Evolutionary conservation across 495 filamentous ascomycete species (phyloP).

Genomic region (Talaromyces ruber): DNA sequence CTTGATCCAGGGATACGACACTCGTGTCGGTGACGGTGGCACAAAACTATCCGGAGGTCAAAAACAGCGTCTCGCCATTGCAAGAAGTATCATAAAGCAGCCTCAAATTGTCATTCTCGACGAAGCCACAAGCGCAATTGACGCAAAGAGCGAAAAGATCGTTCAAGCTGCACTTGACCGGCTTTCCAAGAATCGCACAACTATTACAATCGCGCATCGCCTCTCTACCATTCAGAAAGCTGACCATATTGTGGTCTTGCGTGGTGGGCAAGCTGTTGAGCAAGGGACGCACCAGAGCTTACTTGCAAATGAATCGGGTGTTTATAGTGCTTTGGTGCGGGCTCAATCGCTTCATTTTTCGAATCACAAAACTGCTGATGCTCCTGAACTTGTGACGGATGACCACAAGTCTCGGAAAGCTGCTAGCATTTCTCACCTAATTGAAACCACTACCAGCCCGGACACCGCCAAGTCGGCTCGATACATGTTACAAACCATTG

Average conservation of each 20-base stretch:
- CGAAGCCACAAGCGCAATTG: slow-evolving; percentile 49
- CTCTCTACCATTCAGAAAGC: slow-evolving; percentile 37
- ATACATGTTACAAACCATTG: neutral
- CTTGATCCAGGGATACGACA: slow-evolving; percentile 50
- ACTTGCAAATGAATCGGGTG: slow-evolving; percentile 25
- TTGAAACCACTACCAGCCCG: neutral
- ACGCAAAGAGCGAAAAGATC: slow-evolving; percentile 54
- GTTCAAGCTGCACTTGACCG: slow-evolving; percentile 58
- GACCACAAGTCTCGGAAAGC: neutral
- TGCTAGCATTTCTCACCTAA: neutral
- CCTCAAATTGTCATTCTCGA: slow-evolving; percentile 71
- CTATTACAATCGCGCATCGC: slow-evolving; percentile 40
- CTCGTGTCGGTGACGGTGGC: slow-evolving; percentile 77
- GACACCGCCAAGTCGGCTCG: neutral
- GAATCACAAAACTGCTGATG: neutral
- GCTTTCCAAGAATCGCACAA: slow-evolving; percentile 24
- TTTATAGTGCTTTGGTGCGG: neutral
- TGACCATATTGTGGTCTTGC: slow-evolving; percentile 36
- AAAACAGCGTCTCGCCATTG: slow-evolving; percentile 77
- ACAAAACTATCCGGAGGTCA: slow-evolving; percentile 84
- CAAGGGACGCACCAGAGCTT: slow-evolving; percentile 29
- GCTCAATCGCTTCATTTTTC: neutral
- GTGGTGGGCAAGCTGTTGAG: slow-evolving; percentile 23
- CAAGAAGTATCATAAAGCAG: slow-evolving; percentile 70
- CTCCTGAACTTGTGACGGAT: neutral